Evolutionary conservation across 2,329 filamentous ascomycete species (phyloP).

Genomic region (Rhynchosporium graminicola): DNA sequence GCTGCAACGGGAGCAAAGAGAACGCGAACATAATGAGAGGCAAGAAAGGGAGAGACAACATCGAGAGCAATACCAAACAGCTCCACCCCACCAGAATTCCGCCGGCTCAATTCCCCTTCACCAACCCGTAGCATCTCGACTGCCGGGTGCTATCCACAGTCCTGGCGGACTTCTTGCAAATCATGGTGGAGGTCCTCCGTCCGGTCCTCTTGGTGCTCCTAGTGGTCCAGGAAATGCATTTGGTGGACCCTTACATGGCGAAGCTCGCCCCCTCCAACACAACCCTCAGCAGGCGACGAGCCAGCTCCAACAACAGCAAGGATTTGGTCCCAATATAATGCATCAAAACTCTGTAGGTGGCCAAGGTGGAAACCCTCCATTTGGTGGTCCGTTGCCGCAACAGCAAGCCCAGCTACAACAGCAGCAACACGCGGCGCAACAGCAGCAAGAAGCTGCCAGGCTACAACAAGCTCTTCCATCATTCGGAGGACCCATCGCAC

Average conservation of each 20-base stretch:
- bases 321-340: slow-evolving; percentile 51
- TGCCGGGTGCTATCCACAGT: slow-evolving; percentile 82
- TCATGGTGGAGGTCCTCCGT: slow-evolving; percentile 61
- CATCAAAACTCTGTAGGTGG: slow-evolving; percentile 56
- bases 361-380: slow-evolving; percentile 62
- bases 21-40: slow-evolving; percentile 49
- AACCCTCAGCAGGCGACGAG: slow-evolving; percentile 47
- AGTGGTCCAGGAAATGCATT: slow-evolving; percentile 47
- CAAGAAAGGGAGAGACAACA: slow-evolving; percentile 56
- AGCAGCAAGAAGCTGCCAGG: slow-evolving; percentile 44
- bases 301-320: slow-evolving; percentile 54
- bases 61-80: slow-evolving; percentile 64
- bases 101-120: slow-evolving; percentile 88
- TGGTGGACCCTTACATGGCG: slow-evolving; percentile 56
- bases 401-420: slow-evolving; percentile 26
- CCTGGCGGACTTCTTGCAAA: slow-evolving; percentile 84
- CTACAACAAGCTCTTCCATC: slow-evolving; percentile 63
- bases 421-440: slow-evolving; percentile 34
- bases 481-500: slow-evolving; percentile 50
- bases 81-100: slow-evolving; percentile 79
- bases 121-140: slow-evolving; percentile 85
- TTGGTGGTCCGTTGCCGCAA: slow-evolving; percentile 60
- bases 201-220: slow-evolving; percentile 46
- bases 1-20: slow-evolving; percentile 44
- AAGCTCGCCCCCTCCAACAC: slow-evolving; percentile 55